These are phyloP conservation scores for Sarocladium oryzae DNA, from an alignment of 2,329 filamentous ascomycete species.

Conservation along the genomic window DNA sequence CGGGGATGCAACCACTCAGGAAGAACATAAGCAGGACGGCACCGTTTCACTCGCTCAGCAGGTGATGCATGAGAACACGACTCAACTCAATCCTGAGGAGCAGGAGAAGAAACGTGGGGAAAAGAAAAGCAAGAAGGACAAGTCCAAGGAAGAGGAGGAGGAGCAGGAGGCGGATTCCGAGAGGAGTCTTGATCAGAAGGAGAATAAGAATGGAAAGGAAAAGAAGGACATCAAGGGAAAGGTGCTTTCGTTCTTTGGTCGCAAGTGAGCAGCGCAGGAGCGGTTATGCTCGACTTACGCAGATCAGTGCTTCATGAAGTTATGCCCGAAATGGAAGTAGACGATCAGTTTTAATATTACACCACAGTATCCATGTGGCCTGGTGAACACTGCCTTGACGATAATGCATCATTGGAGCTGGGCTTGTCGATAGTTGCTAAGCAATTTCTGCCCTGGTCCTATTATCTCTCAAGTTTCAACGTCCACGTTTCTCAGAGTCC, in stretches of 20 bases:
- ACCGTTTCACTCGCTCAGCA: slow-evolving; percentile 43
- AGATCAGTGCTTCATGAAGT: background rate
- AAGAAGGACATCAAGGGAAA: slow-evolving; percentile 8
- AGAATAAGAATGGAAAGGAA: slow-evolving; percentile 4
- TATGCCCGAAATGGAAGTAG: background rate
- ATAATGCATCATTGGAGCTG: too few relatives aligned
- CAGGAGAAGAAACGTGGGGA: slow-evolving; percentile 18
- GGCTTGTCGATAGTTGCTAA: background rate
- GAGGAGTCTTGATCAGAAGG: background rate
- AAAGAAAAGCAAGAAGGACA: slow-evolving; percentile 11
- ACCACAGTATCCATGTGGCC: too few relatives aligned
- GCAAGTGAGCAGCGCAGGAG: background rate
- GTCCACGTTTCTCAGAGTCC: background rate
- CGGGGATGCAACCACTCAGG: slow-evolving; percentile 2
- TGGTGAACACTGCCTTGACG: too few relatives aligned
- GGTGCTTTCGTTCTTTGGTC: slow-evolving; percentile 5
- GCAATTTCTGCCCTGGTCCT: background rate
- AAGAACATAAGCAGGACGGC: slow-evolving; percentile 18
- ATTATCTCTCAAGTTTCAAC: too few relatives aligned
- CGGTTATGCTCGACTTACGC: background rate
- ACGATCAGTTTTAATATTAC: background rate
- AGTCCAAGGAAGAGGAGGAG: slow-evolving; percentile 3
- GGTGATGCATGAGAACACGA: slow-evolving; percentile 49
- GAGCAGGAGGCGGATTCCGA: background rate
- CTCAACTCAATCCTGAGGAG: slow-evolving; percentile 38